Base-by-base conservation (phyloP, 495 filamentous ascomycete genomes). In the Penicillium antarcticum region DNA sequence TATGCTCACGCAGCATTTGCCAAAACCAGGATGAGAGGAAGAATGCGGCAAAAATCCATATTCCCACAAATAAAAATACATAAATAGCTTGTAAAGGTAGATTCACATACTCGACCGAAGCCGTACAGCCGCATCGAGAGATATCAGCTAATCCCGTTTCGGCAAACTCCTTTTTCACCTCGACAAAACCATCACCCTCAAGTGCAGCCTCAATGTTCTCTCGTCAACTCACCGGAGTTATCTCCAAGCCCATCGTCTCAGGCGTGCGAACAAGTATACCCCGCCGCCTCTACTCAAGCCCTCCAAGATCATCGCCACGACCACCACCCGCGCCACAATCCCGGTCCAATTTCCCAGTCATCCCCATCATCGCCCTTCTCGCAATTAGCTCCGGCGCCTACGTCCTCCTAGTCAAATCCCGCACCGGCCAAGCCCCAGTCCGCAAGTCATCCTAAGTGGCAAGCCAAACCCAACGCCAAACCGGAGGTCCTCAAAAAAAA, bases 311-410 rank as follows among this genome's bases (percentile, higher is more conserved):
- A 31, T 48, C 56, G 45, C 52, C 55, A 48, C 64, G 56, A 41
- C 54, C 60, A 46, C 48, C 62, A 16, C 37, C 52, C 44, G 63
- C 63, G 26, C 62, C 54, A 23, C 57, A 71, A 45, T 65, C 64
- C 59, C 66, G 53, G 42, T 74, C 69, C 13, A 72, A 80, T 19
- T 80, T 88, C 60, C 84, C 80, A 65, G 61, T 88, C 66, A 76
- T 83, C 70, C 86, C 86, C 4, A 81, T 89, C 60, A 45, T 87
- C 47, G 62, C 73, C 51, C 80, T 89, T 57, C 73, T 84, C 51
- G 71, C 68, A 51, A 60, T 75, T 33, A 82, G 85, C 37, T 80
- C 80, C 14, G 80, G 73, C 31, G 71, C 80, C 39, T 89, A 87
- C 75, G 67, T 74, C 41, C 70, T 77, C 45, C 80, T 88, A 58